A percentile compares a stretch with the other conserved stretches of the same genome.
These are phyloP conservation scores for Plectosphaerella plurivora DNA, from an alignment of 2,329 filamentous ascomycete genomes.

Conservation along the genomic window DNA sequence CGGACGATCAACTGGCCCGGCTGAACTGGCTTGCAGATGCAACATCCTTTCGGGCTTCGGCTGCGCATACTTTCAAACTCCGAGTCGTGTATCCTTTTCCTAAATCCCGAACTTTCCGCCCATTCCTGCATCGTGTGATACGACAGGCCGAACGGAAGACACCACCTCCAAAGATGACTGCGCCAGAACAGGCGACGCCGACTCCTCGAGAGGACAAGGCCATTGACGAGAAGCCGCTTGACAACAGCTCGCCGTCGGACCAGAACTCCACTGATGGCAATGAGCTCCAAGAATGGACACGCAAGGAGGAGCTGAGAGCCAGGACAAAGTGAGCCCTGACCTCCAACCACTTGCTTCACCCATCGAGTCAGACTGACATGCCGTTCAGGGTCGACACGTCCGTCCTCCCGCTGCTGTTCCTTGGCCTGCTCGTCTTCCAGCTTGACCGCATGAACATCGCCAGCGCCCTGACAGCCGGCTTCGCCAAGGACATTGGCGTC, in stretches of 20 bases:
- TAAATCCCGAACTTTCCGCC: too few species aligned
- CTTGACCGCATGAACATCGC: constrained; percentile 49
- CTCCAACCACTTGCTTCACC: constrained; percentile 2
- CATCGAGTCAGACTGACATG: background rate
- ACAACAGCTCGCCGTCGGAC: constrained; percentile 8
- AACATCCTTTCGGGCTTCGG: background rate
- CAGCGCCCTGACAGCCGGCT: constrained; percentile 43
- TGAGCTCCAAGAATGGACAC: constrained; percentile 9
- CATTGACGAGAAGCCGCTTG: constrained; percentile 3
- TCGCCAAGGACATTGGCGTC: constrained; percentile 35
- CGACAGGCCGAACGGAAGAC: too few species aligned
- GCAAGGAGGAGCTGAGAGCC: constrained; percentile 10
- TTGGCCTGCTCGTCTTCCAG: constrained; percentile 46
- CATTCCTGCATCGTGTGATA: too few species aligned
- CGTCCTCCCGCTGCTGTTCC: constrained; percentile 42
- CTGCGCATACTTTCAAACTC: background rate
- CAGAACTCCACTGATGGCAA: constrained; percentile 4
- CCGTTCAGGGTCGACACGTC: constrained; percentile 35
- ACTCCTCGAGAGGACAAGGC: background rate
- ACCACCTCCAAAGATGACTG: background rate
- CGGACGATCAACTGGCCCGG: background rate
- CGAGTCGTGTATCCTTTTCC: background rate
- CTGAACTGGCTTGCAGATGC: background rate
- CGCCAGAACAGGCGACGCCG: background rate
- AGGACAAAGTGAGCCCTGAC: constrained; percentile 11